These are phyloP conservation scores for Globisporangium lucens DNA, from an alignment of 352 stramenopile species.

Conservation along the genomic window DNA sequence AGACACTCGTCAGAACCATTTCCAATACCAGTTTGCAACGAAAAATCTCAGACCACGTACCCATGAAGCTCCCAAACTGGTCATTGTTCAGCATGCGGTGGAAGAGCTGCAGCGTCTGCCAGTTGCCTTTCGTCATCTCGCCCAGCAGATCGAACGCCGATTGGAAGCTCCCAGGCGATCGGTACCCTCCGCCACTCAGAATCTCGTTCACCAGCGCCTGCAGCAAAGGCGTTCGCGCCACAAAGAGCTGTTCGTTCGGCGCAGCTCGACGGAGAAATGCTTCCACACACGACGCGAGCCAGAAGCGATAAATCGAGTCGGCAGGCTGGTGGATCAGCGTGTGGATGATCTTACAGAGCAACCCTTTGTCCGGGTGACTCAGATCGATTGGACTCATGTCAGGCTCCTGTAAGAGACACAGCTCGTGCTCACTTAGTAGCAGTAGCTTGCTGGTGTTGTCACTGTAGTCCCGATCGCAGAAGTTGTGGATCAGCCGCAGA, in stretches of 20 bases:
- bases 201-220: slow-evolving; percentile 88
- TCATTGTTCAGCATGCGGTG: slow-evolving; percentile 81
- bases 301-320: slow-evolving; percentile 96
- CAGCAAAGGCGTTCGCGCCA: slow-evolving; percentile 86
- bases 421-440: slow-evolving; percentile 68
- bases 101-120: slow-evolving; percentile 87
- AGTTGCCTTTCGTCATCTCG: slow-evolving; percentile 95
- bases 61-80: slow-evolving; percentile 91
- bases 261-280: slow-evolving; percentile 90
- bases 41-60: slow-evolving; percentile 28
- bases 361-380: slow-evolving; percentile 66
- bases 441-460: slow-evolving; percentile 81
- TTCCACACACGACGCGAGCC: slow-evolving; percentile 95
- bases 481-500: slow-evolving; percentile 95
- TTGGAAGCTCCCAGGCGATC: slow-evolving; percentile 91
- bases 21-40: neutral
- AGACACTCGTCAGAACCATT: slow-evolving; percentile 7
- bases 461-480: slow-evolving; percentile 93
- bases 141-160: slow-evolving; percentile 95
- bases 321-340: slow-evolving; percentile 88
- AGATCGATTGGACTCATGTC: slow-evolving; percentile 54
- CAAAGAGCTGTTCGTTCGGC: slow-evolving; percentile 89
- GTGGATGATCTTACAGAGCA: slow-evolving; percentile 90
- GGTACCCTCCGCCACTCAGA: slow-evolving; percentile 72
- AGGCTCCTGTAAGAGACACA: slow-evolving; percentile 45